Percentiles rank a stretch among this genome's conserved stretches.
phyloP scores from a whole-genome alignment of 306 rosid species.

The Urtica urens region DNA sequence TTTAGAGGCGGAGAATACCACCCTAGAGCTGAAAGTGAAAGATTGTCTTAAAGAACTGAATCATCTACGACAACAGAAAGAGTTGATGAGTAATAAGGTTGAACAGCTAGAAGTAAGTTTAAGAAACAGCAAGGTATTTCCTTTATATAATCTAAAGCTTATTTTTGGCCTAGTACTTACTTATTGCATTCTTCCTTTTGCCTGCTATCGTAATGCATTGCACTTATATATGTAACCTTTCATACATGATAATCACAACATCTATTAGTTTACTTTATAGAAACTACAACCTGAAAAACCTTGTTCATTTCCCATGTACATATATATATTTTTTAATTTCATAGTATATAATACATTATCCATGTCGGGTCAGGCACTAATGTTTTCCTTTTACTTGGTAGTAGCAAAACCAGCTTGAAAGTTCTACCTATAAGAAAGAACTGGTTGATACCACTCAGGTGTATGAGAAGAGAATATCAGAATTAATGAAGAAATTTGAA shows the following conservation, averaged over 20 bases:
- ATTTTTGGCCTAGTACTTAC: too few relatives aligned
- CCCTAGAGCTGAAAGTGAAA: constrained; percentile 33
- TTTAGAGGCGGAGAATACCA: constrained; percentile 37
- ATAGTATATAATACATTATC: not conserved
- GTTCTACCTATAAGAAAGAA: constrained; percentile 37
- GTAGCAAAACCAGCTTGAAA: constrained; percentile 55
- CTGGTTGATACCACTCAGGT: constrained; percentile 59
- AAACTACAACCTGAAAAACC: not conserved
- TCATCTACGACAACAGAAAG: constrained; percentile 32
- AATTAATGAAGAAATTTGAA: constrained; percentile 34
- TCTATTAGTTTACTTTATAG: not conserved
- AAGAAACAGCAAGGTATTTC: constrained; percentile 38
- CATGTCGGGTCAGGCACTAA: constrained; percentile 3
- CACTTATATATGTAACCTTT: not conserved
- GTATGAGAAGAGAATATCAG: constrained; percentile 50
- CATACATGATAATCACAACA: not conserved
- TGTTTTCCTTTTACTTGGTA: constrained; percentile 27
- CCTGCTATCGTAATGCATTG: not conserved
- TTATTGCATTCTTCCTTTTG: not conserved
- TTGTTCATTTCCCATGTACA: not conserved
- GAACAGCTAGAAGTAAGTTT: constrained; percentile 32
- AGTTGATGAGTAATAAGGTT: constrained; percentile 33
- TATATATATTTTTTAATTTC: not conserved
- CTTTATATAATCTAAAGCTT: too few relatives aligned
- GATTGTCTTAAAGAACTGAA: constrained; percentile 28